Percentiles rank a stretch among this genome's conserved stretches.
phyloP scores from a whole-genome alignment of 2,329 filamentous ascomycete genomes.

The Colletotrichum neosansevieriae region DNA sequence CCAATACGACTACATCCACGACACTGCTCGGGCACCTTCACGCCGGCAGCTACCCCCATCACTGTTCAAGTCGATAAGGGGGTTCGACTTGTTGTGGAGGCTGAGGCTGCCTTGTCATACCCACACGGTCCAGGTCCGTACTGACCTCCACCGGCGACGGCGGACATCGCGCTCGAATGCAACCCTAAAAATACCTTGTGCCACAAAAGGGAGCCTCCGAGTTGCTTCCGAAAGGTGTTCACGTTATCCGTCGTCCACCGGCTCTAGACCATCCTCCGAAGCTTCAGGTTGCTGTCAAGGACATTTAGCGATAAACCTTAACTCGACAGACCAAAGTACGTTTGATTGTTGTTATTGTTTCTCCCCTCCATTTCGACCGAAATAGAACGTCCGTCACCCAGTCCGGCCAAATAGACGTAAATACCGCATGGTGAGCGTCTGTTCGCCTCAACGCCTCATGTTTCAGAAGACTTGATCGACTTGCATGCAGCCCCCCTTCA shows the following conservation, averaged over 20 bases:
- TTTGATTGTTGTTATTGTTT: conserved; percentile 8
- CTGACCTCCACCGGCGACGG: conserved; percentile 14
- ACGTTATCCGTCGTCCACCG: conserved; percentile 4
- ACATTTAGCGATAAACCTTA: conserved; percentile 2
- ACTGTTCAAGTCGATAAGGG: conserved; percentile 23
- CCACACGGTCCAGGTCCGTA: conserved; percentile 25
- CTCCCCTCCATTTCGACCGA: conserved; percentile 5
- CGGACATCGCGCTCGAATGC: conserved; percentile 23
- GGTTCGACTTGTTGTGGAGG: conserved; percentile 23
- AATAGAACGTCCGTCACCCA: conserved; percentile 27
- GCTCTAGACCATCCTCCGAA: conserved; percentile 19
- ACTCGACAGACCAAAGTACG: not conserved
- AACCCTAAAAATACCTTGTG: conserved; percentile 36
- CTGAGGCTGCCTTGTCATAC: conserved; percentile 33
- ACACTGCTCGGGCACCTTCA: not conserved
- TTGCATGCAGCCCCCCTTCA: conserved; percentile 35
- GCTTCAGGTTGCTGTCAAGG: conserved; percentile 36
- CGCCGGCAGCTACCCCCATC: not conserved
- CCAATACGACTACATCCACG: conserved; percentile 3
- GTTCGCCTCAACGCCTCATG: conserved; percentile 40
- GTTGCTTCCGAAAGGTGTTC: conserved; percentile 27
- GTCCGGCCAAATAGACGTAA: conserved; percentile 29
- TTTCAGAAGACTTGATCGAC: conserved; percentile 39
- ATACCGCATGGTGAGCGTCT: conserved; percentile 36
- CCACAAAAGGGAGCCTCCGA: conserved; percentile 25